A percentile compares a stretch with the other conserved stretches of the same genome.
These are phyloP conservation scores for Bothriochloa decipiens DNA, from an alignment of 176 grass and related monocot genomes.

Conservation along the genomic window DNA sequence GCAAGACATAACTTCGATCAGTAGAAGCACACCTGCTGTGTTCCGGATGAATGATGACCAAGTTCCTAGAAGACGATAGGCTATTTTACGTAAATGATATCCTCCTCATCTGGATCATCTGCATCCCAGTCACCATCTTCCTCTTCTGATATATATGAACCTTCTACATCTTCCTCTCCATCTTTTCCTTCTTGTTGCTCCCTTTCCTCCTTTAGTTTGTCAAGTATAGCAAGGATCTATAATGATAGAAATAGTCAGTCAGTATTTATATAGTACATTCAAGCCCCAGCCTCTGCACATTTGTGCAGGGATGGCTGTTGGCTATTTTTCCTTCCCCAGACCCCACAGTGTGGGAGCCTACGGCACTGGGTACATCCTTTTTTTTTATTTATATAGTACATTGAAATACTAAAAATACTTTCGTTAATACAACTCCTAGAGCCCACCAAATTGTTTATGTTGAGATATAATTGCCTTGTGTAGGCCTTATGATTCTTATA, in stretches of 20 bases:
- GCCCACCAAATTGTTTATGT: not conserved
- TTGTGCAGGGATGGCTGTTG: too few species aligned
- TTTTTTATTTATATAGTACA: too few species aligned
- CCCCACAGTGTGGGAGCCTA: too few species aligned
- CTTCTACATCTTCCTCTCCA: constrained; percentile 54
- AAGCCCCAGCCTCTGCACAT: not conserved
- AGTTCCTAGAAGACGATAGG: not conserved
- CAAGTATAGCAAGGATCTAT: constrained; percentile 85
- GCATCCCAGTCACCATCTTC: constrained; percentile 76
- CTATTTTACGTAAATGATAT: constrained; percentile 70
- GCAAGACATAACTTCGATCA: not conserved
- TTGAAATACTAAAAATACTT: too few species aligned
- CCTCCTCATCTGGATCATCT: constrained; percentile 70
- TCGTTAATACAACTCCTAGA: not conserved
- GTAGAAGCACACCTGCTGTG: constrained; percentile 33
- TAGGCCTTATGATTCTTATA: not conserved
- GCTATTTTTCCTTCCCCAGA: too few species aligned
- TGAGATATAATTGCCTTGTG: not conserved
- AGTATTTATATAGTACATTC: not conserved
- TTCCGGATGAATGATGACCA: not conserved
- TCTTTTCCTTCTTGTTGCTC: constrained; percentile 49
- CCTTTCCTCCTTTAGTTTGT: constrained; percentile 88
- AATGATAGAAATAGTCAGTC: not conserved
- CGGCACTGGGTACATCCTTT: too few species aligned
- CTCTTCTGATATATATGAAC: constrained; percentile 60